Percentiles rank a stretch among this genome's conserved stretches.
Evolutionary conservation across 768 basidiomycete species (phyloP).

Genomic region (Tulasnella sp.): DNA sequence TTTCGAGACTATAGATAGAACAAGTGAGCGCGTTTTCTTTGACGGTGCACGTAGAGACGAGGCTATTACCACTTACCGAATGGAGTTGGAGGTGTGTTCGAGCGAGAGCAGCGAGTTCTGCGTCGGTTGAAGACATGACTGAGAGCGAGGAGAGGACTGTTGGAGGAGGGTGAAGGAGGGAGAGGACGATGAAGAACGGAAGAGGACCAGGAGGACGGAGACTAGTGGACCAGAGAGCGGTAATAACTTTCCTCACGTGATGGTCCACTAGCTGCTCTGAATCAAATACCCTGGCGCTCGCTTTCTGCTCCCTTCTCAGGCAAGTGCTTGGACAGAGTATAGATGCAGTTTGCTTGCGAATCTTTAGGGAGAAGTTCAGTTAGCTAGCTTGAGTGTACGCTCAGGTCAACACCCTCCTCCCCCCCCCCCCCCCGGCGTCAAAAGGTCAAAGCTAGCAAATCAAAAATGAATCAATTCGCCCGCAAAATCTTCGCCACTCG

Average conservation of each 20-base stretch:
- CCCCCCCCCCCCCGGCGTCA: no score
- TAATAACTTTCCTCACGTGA: neutral
- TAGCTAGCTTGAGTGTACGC: no score
- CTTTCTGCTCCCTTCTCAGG: neutral
- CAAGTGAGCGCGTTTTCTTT: neutral
- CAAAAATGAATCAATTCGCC: neutral
- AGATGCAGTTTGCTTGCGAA: no score
- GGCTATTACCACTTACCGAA: neutral
- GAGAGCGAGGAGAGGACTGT: neutral
- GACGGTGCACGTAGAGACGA: neutral
- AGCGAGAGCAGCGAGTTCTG: neutral
- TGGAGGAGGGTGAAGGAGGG: neutral
- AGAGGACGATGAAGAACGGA: neutral
- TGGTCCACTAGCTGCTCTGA: neutral
- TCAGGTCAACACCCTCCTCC: no score
- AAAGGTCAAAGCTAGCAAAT: neutral
- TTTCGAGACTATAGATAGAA: neutral
- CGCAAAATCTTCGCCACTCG: neutral
- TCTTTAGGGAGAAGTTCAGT: no score
- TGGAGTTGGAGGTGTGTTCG: neutral
- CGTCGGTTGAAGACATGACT: neutral
- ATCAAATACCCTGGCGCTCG: no score
- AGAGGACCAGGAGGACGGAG: neutral
- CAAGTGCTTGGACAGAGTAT: neutral
- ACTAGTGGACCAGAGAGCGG: neutral